Conservation (phyloP, 345 rosid genomes). For the Syzygium jambos region DNA sequence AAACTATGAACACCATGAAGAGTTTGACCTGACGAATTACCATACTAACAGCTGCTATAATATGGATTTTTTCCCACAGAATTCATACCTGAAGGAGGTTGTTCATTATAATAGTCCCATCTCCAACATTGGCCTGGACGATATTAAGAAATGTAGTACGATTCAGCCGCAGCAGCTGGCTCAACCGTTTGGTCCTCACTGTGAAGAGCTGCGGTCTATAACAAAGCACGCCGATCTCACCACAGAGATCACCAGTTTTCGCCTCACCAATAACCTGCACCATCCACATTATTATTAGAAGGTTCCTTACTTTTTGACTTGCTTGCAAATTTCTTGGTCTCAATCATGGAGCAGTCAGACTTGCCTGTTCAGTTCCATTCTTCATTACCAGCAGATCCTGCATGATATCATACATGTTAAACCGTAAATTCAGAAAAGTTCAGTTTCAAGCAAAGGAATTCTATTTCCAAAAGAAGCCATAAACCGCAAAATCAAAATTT, state of each 20-base stretch:
- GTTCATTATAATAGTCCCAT: conserved; percentile 84
- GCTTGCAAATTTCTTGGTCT: not conserved
- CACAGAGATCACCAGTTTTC: conserved; percentile 66
- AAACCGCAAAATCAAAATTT: not conserved
- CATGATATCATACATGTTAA: not conserved
- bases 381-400: conserved; percentile 49
- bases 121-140: conserved; percentile 88
- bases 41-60: not conserved
- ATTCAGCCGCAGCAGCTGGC: conserved; percentile 83
- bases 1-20: not conserved
- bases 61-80: not conserved
- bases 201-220: conserved; percentile 86
- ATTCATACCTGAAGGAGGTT: conserved; percentile 75
- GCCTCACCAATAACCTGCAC: conserved; percentile 64
- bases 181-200: conserved; percentile 75
- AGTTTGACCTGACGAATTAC: not conserved
- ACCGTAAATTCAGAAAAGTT: not conserved
- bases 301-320: not conserved
- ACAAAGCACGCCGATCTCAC: conserved; percentile 89
- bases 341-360: conserved; percentile 1
- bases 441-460: not conserved
- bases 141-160: conserved; percentile 77
- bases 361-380: conserved; percentile 44
- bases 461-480: not conserved
- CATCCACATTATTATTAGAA: not conserved